Conservation (phyloP, 1,284 basidiomycete species). For the Mrakiaceae sp. region DNA sequence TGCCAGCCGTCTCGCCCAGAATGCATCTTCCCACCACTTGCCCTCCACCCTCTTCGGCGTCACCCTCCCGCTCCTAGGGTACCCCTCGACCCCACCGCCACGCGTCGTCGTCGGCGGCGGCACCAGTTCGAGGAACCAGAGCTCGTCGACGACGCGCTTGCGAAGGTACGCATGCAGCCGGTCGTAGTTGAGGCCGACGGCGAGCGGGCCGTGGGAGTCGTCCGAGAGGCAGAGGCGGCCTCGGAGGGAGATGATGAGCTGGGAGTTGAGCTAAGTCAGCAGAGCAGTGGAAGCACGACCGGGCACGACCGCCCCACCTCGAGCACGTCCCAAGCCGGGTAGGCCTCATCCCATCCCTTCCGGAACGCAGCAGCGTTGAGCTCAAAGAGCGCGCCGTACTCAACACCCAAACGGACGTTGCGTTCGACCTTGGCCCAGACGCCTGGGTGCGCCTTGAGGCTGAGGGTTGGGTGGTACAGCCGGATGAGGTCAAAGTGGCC, state of each 20-base stretch:
- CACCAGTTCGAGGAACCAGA: conserved; percentile 49
- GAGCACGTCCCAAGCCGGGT: conserved; percentile 68
- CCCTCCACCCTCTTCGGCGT: neutral
- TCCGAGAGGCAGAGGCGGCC: conserved; percentile 83
- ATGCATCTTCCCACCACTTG: neutral
- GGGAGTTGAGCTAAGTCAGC: neutral
- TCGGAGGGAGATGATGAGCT: conserved; percentile 55
- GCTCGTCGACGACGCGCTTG: conserved; percentile 46
- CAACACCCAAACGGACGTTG: conserved; percentile 62
- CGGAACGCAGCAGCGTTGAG: conserved; percentile 83
- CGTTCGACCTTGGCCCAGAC: conserved; percentile 58
- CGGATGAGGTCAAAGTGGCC: conserved; percentile 89
- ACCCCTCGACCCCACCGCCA: neutral
- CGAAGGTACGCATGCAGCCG: conserved; percentile 58
- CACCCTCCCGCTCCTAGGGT: neutral
- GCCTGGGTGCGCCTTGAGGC: conserved; percentile 38
- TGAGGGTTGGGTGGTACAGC: conserved; percentile 55
- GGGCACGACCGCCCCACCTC: conserved; percentile 42
- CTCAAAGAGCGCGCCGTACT: conserved; percentile 88
- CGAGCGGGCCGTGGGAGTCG: conserved; percentile 83
- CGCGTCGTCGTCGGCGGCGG: neutral
- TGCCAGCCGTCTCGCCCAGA: too few relatives aligned
- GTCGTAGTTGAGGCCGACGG: conserved; percentile 78
- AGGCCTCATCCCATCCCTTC: conserved; percentile 78
- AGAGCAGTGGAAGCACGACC: neutral